Evolutionary conservation across 169 alveolate species (phyloP).

Genomic region (Toxoplasma gondii): DNA sequence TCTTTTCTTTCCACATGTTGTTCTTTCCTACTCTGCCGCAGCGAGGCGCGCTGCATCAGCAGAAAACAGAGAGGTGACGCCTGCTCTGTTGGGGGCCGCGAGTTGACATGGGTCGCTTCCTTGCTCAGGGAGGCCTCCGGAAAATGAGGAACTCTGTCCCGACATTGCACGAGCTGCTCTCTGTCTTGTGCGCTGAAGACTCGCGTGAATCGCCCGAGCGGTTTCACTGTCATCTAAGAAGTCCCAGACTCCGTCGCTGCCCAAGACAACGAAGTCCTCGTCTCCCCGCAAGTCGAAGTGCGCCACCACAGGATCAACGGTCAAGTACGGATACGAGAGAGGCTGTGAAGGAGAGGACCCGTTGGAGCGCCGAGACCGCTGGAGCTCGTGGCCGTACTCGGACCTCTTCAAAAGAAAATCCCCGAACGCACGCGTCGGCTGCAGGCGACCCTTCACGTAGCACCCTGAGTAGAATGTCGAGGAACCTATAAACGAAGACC

Average conservation of each 20-base stretch:
- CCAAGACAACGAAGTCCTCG: slow-evolving; percentile 73
- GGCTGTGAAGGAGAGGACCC: neutral
- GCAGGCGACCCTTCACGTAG: slow-evolving; percentile 81
- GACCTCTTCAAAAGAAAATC: slow-evolving; percentile 74
- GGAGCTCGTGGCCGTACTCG: slow-evolving; percentile 63
- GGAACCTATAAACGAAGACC: neutral
- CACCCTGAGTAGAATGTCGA: slow-evolving; percentile 48
- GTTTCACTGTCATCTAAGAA: slow-evolving; percentile 69
- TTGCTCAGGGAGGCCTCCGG: neutral
- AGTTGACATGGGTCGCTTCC: neutral
- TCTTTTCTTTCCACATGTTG: neutral
- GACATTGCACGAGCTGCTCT: neutral
- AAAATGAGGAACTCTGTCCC: neutral
- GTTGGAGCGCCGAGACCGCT: slow-evolving; percentile 56
- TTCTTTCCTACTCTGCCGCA: slow-evolving; percentile 6
- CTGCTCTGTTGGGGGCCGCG: neutral
- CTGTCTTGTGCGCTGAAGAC: slow-evolving; percentile 44
- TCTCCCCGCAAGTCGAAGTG: slow-evolving; percentile 39
- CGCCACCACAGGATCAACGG: slow-evolving; percentile 72
- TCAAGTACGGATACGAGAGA: slow-evolving; percentile 75
- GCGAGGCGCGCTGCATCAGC: slow-evolving; percentile 18
- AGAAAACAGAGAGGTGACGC: neutral
- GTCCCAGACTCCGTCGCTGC: slow-evolving; percentile 80
- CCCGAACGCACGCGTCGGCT: slow-evolving; percentile 79
- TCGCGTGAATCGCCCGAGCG: slow-evolving; percentile 23